Base-by-base conservation (phyloP, 306 rosid species). In the Cyclanthera cordifolia region DNA sequence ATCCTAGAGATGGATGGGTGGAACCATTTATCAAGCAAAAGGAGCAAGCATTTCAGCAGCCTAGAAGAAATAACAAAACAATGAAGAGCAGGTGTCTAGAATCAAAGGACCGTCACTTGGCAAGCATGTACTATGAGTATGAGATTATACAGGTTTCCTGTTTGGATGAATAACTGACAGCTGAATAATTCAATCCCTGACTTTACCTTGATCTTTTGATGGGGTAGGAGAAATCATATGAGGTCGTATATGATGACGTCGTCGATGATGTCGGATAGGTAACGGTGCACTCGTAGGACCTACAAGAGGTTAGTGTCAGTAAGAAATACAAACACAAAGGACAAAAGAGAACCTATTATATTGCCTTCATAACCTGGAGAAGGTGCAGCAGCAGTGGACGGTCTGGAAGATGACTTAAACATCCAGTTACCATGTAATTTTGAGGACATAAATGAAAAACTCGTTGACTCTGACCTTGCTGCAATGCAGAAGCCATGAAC, bases 131-230 rank as follows among this genome's bases (percentile, higher is more conserved):
- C 15, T 61, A n/a, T 20, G 9, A 34, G 41, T 34, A 34, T 34
- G 69, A 39, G 51, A 52, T 63, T 19, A 61, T 41, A 63, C 24
- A 20, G 51, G 51, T 63, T 39, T 13, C n/a, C 30, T 6, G 19
- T 63, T 41, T 4, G 46, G 19, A 41, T 41, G 19, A 21, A 21
- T 66, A 43, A 66, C 16, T 66, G 53, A 46, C 54, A 0, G 9
- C 1, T 21, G 20, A 23, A 16, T 66, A 66, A 66, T 6, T 66
- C 41, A 65, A 45, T 10, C 51, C 54, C 28, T 15, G 23, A 80
- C 55, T 48, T 73, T 80, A 87, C 97, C 96, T 84, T 79, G 86
- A 67, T 72, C 81, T 71, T 80, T 82, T 61, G 88, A 80, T 49
- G 93, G 95, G 49, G 89, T 72, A 21, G 91, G 88, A 73, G 95